These are phyloP conservation scores for Pulveroboletus sp. DNA, from an alignment of 768 basidiomycete genomes.

Conservation along the genomic window DNA sequence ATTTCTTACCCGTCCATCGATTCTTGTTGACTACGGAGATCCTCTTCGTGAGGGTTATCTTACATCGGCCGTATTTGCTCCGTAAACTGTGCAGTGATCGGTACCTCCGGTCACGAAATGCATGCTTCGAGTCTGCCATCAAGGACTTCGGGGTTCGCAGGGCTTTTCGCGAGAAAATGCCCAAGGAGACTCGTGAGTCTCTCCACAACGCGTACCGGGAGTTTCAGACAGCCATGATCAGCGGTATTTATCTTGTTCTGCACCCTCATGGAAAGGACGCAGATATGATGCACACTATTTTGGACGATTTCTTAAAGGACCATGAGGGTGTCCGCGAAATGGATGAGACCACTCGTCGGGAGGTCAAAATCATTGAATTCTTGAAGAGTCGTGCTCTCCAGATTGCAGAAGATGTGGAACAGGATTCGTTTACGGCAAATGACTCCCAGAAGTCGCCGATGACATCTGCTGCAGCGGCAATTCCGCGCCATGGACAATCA, in stretches of 20 bases:
- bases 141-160: constrained; percentile 81
- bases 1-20: constrained; percentile 77
- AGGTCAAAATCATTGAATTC: constrained; percentile 84
- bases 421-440: constrained; percentile 8
- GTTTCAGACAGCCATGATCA: constrained; percentile 88
- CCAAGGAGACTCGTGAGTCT: constrained; percentile 64
- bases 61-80: constrained; percentile 87
- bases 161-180: constrained; percentile 58
- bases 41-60: constrained; percentile 77
- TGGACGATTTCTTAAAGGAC: constrained; percentile 75
- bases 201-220: constrained; percentile 82
- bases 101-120: constrained; percentile 75
- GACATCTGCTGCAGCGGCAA: constrained; percentile 6
- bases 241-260: constrained; percentile 80
- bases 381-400: constrained; percentile 67
- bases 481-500: constrained; percentile 16
- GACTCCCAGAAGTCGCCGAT: constrained; percentile 37
- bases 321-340: constrained; percentile 51
- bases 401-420: constrained; percentile 35
- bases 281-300: constrained; percentile 69
- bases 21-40: constrained; percentile 90
- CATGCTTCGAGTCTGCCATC: constrained; percentile 90
- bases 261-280: constrained; percentile 73
- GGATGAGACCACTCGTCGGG: constrained; percentile 80
- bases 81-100: constrained; percentile 73